These are phyloP conservation scores for Penicillium odoratum DNA, from an alignment of 495 filamentous ascomycete species.

Conservation along the genomic window DNA sequence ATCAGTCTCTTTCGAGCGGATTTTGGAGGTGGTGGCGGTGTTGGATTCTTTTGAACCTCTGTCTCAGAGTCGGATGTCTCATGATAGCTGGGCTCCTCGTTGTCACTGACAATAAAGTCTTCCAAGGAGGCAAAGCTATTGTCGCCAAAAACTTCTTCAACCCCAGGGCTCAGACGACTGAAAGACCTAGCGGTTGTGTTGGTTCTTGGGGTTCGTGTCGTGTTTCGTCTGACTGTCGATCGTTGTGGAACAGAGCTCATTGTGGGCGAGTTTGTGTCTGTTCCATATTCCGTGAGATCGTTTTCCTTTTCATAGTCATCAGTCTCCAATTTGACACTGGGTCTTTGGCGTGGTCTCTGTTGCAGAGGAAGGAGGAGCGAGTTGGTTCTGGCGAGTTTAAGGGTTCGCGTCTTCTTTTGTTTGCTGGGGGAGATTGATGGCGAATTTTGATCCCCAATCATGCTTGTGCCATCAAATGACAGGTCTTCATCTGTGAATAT, in stretches of 20 bases:
- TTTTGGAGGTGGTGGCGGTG: conserved; percentile 27
- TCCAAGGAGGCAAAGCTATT: conserved; percentile 41
- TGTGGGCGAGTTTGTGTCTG: conserved; percentile 12
- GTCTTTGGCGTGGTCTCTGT: conserved; percentile 25
- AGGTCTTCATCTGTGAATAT: conserved; percentile 36
- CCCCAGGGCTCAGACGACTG: conserved; percentile 19
- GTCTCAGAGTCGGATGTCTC: conserved; percentile 38
- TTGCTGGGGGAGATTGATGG: conserved; percentile 16
- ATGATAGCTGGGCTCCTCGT: conserved; percentile 44
- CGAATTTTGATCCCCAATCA: conserved; percentile 8
- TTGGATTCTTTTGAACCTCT: conserved; percentile 25
- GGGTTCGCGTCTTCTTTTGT: conserved; percentile 24
- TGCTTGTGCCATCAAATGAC: conserved; percentile 12
- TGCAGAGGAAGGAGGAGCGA: conserved; percentile 34
- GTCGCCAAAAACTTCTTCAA: conserved; percentile 25
- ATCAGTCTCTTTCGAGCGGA: conserved; percentile 35
- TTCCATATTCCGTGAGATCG: conserved; percentile 32
- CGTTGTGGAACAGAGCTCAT: conserved; percentile 22
- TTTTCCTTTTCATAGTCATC: conserved; percentile 49
- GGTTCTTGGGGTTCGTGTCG: conserved; percentile 17
- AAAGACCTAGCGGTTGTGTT: conserved; percentile 10
- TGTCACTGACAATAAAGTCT: conserved; percentile 50
- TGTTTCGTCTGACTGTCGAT: conserved; percentile 24
- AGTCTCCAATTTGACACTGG: conserved; percentile 28
- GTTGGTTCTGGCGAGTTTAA: conserved; percentile 38